These are phyloP conservation scores for Phytophthora pseudosyringae DNA, from an alignment of 352 stramenopile genomes.

Conservation along the genomic window DNA sequence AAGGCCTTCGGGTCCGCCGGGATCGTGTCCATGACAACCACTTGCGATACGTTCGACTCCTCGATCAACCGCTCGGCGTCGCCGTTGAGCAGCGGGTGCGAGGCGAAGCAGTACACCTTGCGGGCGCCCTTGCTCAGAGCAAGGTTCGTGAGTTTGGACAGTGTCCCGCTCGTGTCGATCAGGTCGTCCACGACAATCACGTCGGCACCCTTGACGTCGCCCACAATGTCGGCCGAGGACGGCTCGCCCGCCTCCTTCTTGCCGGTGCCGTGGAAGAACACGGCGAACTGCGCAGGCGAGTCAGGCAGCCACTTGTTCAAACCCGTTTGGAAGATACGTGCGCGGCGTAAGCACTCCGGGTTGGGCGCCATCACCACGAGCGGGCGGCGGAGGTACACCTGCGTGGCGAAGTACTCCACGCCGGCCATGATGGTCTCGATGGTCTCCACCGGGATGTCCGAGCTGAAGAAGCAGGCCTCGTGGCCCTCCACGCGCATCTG, in stretches of 20 bases:
- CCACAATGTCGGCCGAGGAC: constrained; percentile 86
- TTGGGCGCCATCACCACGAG: constrained; percentile 92
- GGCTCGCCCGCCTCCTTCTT: constrained; percentile 55
- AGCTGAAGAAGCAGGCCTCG: constrained; percentile 93
- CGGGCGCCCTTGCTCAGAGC: constrained; percentile 83
- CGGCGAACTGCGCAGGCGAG: constrained; percentile 78
- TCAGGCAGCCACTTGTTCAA: constrained; percentile 90
- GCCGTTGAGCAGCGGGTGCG: constrained; percentile 90
- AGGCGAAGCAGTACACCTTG: constrained; percentile 92
- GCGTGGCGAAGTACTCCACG: constrained; percentile 92
- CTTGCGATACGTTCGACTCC: constrained; percentile 78
- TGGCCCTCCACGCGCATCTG: constrained; percentile 90
- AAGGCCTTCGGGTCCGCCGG: constrained; percentile 58
- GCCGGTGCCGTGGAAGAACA: constrained; percentile 82
- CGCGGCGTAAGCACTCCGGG: constrained; percentile 83
- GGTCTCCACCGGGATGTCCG: constrained; percentile 91
- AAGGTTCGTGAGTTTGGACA: constrained; percentile 85
- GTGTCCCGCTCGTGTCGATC: constrained; percentile 86
- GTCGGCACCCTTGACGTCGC: constrained; percentile 88
- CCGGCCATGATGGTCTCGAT: constrained; percentile 92
- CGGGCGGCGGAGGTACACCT: constrained; percentile 79
- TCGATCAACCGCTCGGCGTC: constrained; percentile 89
- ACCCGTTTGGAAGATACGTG: constrained; percentile 85
- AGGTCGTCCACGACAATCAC: constrained; percentile 94
- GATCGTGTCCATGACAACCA: constrained; percentile 93